A percentile compares a stretch with the other conserved stretches of the same genome.
These are phyloP conservation scores for Naegleria lovaniensis DNA, from an alignment of 208 protist genomes.

Conservation along the genomic window DNA sequence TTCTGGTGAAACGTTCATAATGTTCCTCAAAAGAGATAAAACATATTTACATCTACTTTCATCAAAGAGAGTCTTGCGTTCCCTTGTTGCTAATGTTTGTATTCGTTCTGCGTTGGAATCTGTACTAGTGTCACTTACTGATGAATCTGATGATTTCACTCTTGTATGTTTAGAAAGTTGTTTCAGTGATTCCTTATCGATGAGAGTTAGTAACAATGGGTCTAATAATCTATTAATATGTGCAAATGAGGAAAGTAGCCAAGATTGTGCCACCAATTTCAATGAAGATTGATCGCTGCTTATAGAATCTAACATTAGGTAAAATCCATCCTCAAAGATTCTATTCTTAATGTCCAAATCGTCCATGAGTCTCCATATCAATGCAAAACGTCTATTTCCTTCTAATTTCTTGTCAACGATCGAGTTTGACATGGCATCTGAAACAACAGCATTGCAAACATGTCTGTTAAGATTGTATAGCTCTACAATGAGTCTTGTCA, in stretches of 20 bases:
- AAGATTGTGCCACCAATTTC: neutral
- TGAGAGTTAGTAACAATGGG: neutral
- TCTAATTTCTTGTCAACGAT: neutral
- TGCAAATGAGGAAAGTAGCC: neutral
- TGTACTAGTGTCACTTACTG: neutral
- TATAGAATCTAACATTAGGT: slow-evolving; percentile 14
- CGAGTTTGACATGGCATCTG: neutral
- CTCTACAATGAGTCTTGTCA: neutral
- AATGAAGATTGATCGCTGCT: neutral
- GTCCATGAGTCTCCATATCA: neutral
- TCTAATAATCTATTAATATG: slow-evolving; percentile 21
- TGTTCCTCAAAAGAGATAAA: neutral
- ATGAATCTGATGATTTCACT: neutral
- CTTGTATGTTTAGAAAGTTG: neutral
- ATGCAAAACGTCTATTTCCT: neutral
- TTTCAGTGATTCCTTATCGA: neutral
- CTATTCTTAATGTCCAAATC: neutral
- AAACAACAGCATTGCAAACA: neutral
- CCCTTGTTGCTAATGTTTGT: neutral
- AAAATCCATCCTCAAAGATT: slow-evolving; percentile 15
- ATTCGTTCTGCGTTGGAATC: neutral
- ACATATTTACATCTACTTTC: neutral
- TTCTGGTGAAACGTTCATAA: neutral
- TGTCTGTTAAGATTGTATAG: neutral
- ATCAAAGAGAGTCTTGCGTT: neutral